Evolutionary conservation across 2,329 filamentous ascomycete genomes (phyloP).

Genomic region (Aspergillus carbonarius): DNA sequence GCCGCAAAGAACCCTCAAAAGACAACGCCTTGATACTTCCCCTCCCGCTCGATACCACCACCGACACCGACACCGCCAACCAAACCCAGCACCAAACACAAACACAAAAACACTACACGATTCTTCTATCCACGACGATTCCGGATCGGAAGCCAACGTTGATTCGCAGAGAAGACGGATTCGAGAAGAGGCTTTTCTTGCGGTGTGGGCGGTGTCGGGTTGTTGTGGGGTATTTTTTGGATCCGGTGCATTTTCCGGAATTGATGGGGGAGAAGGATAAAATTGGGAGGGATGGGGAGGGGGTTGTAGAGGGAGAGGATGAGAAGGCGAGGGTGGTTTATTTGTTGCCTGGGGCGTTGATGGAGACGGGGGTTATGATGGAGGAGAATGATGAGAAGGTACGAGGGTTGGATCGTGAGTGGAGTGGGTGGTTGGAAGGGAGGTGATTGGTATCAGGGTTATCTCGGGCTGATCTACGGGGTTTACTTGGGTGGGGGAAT

Average conservation of each 20-base stretch:
- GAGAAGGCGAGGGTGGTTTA: conserved; percentile 54
- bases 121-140: conserved; percentile 51
- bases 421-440: conserved; percentile 30
- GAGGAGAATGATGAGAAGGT: conserved; percentile 39
- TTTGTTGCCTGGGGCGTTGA: conserved; percentile 59
- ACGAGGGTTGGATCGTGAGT: conserved; percentile 35
- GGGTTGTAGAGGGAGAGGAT: conserved; percentile 18
- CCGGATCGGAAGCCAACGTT: conserved; percentile 52
- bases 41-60: conserved; percentile 11
- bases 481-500: too few relatives aligned
- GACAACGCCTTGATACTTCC: conserved; percentile 61
- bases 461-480: neutral
- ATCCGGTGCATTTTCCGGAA: conserved; percentile 48
- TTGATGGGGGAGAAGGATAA: conserved; percentile 4
- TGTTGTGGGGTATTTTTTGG: conserved; percentile 63
- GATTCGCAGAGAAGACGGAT: conserved; percentile 60
- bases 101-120: conserved; percentile 43
- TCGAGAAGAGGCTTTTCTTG: conserved; percentile 63
- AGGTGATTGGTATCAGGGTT: neutral
- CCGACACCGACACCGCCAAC: conserved; percentile 14
- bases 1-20: conserved; percentile 48
- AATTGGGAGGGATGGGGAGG: conserved; percentile 6
- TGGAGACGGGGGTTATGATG: conserved; percentile 58
- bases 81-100: conserved; percentile 19
- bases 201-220: conserved; percentile 62